Evolutionary conservation across 1,284 basidiomycete species (phyloP).

Genomic region (Gomphus bonarii): DNA sequence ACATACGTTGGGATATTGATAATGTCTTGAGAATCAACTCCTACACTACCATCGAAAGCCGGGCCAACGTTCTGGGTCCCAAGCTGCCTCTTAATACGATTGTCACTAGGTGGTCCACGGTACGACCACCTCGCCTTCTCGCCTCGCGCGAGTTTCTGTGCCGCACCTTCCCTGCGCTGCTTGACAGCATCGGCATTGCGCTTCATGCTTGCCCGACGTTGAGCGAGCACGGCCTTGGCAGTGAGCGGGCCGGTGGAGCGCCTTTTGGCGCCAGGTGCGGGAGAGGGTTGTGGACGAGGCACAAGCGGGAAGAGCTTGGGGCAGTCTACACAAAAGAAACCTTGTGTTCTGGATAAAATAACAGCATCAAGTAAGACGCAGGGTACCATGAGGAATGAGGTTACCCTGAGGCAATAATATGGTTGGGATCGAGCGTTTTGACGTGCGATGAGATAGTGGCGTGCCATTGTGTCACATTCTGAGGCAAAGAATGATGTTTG

Average conservation of each 20-base stretch:
- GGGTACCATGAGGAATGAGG: background rate
- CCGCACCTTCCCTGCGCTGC: constrained; percentile 23
- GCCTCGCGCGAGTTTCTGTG: constrained; percentile 55
- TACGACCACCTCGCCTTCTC: constrained; percentile 10
- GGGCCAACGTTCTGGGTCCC: constrained; percentile 28
- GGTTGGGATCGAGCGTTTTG: constrained; percentile 44
- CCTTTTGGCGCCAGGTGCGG: constrained; percentile 26
- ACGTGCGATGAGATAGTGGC: constrained; percentile 35
- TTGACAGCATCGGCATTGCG: constrained; percentile 23
- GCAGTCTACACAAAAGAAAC: constrained; percentile 49
- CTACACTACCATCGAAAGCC: constrained; percentile 45
- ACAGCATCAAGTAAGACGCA: background rate
- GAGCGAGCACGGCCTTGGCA: constrained; percentile 32
- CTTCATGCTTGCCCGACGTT: constrained; percentile 34
- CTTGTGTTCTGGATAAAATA: constrained; percentile 33
- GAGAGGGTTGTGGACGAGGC: constrained; percentile 26
- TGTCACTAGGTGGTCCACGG: background rate
- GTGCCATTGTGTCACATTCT: constrained; percentile 48
- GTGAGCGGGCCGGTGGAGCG: constrained; percentile 33
- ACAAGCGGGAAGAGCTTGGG: constrained; percentile 40
- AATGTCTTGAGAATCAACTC: constrained; percentile 63
- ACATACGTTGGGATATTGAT: constrained; percentile 33
- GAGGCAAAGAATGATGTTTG: constrained; percentile 32
- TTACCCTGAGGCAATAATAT: constrained; percentile 53
- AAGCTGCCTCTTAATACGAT: constrained; percentile 26